Base-by-base conservation (phyloP, 768 basidiomycete genomes). In the Suillus placidus region DNA sequence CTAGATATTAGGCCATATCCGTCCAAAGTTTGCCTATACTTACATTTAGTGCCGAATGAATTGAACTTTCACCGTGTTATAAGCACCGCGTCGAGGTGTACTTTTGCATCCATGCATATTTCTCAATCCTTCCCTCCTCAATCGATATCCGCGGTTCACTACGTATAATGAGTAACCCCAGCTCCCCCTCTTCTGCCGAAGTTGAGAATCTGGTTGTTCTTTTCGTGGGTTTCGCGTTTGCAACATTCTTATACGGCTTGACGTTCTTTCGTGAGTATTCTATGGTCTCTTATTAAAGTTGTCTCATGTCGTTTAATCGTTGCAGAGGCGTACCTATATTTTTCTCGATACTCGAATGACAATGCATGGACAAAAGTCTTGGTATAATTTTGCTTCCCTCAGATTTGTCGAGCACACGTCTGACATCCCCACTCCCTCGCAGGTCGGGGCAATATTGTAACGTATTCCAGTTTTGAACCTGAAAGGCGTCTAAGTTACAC, bases 241-340 rank as follows among this genome's bases (percentile, higher is more conserved):
- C 76, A 6, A 72, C 70, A 2, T 64, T 74, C 1, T 64, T 77
- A 16, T 78, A 77, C n/a, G 77, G 76, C 38, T 68, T 77, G 42
- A 77, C 77, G 34, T 78, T 77, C 63, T 77, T 77, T 66, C 77
- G 76, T 73, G 60, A 8, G 75, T 70, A 14, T 63, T 4, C 23
- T 6, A 26, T 37, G 2, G 4, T 26, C 10, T 32, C 6, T 42
- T 18, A 54, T 16, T 3, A 32, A 14, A 32, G 23, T 1, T 57
- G 18, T 45, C 37, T 62, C 6, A 58, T 38, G 10, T 16, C 14
- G 14, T 8, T 12, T 16, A 3, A 8, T 26, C 4, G 7, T 57
- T 26, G 55, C 64, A 77, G 76, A 77, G 62, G 64, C 66, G 0
- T 77, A 78, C 67, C 64, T 77, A 12, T 77, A 78, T 66, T 72